phyloP scores from a whole-genome alignment of 2,329 filamentous ascomycete genomes.

The Xylariaceae sp. region DNA sequence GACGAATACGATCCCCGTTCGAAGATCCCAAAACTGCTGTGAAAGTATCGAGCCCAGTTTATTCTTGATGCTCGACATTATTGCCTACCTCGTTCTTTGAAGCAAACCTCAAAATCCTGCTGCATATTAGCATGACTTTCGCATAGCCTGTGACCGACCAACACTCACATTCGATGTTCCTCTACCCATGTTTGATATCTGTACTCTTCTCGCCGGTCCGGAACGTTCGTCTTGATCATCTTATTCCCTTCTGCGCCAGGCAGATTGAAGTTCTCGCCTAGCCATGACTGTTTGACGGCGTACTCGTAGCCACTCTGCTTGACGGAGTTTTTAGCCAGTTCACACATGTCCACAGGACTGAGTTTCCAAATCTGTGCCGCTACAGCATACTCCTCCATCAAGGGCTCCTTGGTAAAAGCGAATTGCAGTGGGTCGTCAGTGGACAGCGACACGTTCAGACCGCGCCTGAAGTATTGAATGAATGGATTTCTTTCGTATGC shows the following conservation, averaged over 20 bases:
- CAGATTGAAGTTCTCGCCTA: conserved; percentile 71
- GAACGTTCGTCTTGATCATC: conserved; percentile 94
- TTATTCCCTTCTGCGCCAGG: conserved; percentile 81
- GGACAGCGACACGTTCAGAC: conserved; percentile 90
- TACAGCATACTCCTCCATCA: conserved; percentile 97
- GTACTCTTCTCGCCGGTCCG: conserved; percentile 86
- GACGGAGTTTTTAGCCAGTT: conserved; percentile 93
- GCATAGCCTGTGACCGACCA: neutral
- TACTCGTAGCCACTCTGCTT: conserved; percentile 91
- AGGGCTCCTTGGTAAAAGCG: conserved; percentile 93
- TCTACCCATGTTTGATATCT: conserved; percentile 79
- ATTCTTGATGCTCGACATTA: conserved; percentile 23
- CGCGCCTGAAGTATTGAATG: conserved; percentile 89
- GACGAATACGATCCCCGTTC: neutral
- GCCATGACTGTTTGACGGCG: conserved; percentile 83
- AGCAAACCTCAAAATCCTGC: conserved; percentile 28
- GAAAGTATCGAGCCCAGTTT: conserved; percentile 12
- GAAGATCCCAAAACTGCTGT: conserved; percentile 25
- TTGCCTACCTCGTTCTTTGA: conserved; percentile 26
- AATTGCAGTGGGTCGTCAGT: conserved; percentile 97
- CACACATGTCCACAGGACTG: conserved; percentile 96
- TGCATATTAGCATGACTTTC: conserved; percentile 10
- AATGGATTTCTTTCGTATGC: conserved; percentile 97
- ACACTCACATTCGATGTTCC: conserved; percentile 74
- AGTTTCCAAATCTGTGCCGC: conserved; percentile 98